Evolutionary conservation across 2,329 filamentous ascomycete genomes (phyloP).

Genomic region (Ophiostoma himal-ulmi): DNA sequence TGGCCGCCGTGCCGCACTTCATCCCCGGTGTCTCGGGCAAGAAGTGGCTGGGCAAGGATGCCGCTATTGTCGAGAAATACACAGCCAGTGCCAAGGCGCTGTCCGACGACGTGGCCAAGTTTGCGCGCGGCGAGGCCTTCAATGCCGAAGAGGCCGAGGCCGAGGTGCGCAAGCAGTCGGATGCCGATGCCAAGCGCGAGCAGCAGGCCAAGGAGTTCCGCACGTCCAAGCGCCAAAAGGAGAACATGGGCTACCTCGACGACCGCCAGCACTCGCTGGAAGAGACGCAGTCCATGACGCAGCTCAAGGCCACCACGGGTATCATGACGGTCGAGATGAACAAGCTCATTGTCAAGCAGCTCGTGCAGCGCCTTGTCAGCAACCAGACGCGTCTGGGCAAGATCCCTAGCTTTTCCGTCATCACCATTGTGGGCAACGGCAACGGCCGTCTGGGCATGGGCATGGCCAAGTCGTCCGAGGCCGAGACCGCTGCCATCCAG

Average conservation of each 20-base stretch:
- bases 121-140: slow-evolving; percentile 11
- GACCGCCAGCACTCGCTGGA: slow-evolving; percentile 6
- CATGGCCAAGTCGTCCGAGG: slow-evolving; percentile 79
- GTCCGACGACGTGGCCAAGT: slow-evolving; percentile 9
- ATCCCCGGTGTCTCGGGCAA: slow-evolving; percentile 44
- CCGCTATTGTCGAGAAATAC: slow-evolving; percentile 4
- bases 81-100: slow-evolving; percentile 7
- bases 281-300: slow-evolving; percentile 7
- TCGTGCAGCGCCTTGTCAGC: slow-evolving; percentile 68
- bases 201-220: slow-evolving; percentile 46
- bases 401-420: slow-evolving; percentile 66
- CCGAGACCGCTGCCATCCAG: slow-evolving; percentile 60
- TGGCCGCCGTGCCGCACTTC: slow-evolving; percentile 46
- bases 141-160: slow-evolving; percentile 1
- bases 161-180: slow-evolving; percentile 22
- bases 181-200: slow-evolving; percentile 46
- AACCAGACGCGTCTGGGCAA: slow-evolving; percentile 98
- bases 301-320: slow-evolving; percentile 50
- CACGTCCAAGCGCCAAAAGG: not conserved
- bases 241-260: slow-evolving; percentile 12
- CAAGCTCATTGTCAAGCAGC: slow-evolving; percentile 58
- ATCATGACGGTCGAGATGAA: slow-evolving; percentile 48
- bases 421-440: slow-evolving; percentile 80
- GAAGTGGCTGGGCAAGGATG: slow-evolving; percentile 13
- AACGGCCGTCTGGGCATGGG: slow-evolving; percentile 83